Evolutionary conservation across 495 filamentous ascomycete genomes (phyloP).

Genomic region (Aspergillus sclerotiicarbonarius): DNA sequence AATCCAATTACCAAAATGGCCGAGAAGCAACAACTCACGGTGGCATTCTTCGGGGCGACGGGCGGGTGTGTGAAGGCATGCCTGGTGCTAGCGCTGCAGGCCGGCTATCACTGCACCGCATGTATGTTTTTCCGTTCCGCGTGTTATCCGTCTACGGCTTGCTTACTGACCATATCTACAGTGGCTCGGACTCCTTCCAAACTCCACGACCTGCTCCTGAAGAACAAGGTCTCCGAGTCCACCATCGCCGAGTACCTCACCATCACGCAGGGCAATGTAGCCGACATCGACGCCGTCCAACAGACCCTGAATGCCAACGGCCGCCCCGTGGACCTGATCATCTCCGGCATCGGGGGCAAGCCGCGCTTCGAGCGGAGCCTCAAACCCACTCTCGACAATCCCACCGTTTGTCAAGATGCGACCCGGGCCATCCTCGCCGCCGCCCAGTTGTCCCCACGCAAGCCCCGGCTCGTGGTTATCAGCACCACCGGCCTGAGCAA

Average conservation of each 20-base stretch:
- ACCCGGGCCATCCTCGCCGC: constrained; percentile 40
- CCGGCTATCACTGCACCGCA: constrained; percentile 47
- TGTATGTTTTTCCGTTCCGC: constrained; percentile 18
- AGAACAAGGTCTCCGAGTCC: constrained; percentile 27
- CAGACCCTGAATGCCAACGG: constrained; percentile 27
- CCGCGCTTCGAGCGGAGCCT: constrained; percentile 22
- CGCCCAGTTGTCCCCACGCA: constrained; percentile 33
- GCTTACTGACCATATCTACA: constrained; percentile 5
- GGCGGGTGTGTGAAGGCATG: constrained; percentile 46
- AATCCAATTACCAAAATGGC: too few relatives aligned
- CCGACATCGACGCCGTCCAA: constrained; percentile 40
- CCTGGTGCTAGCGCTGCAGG: constrained; percentile 49
- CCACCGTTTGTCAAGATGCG: constrained; percentile 54
- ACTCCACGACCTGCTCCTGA: constrained; percentile 46
- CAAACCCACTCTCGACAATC: constrained; percentile 47
- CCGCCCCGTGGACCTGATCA: constrained; percentile 27
- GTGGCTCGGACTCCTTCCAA: constrained; percentile 62
- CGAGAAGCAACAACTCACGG: constrained; percentile 10
- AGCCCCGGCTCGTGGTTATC: constrained; percentile 47
- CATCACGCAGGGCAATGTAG: constrained; percentile 52
- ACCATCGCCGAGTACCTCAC: constrained; percentile 38
- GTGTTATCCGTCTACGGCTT: not conserved
- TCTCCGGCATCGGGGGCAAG: constrained; percentile 34
- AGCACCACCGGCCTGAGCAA: constrained; percentile 50
- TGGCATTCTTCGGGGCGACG: constrained; percentile 55